Evolutionary conservation across 2,329 filamentous ascomycete genomes (phyloP), one percentile per base, ranked within the genome.

Genomic region (Paracorniculantispora psalliotae): DNA sequence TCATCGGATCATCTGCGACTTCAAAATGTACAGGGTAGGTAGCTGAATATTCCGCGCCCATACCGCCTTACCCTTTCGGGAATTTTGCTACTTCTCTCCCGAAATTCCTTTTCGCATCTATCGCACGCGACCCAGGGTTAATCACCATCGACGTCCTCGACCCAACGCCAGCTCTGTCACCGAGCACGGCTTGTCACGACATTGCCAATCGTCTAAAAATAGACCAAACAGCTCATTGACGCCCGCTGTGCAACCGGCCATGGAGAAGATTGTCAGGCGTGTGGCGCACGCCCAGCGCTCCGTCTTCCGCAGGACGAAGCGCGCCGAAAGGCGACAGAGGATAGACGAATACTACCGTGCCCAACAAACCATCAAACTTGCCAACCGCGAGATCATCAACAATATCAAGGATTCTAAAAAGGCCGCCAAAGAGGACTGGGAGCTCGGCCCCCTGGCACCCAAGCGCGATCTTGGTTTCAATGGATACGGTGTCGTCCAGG

Each of bases 381-480:
- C 71, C 57, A 65, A 69, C 30, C 57, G 63, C 4, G 72, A 77
- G 62, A 66, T 75, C 57, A 64, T 68, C 33, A 55, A 69, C 48
- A 72, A 74, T 62, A 61, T 78, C 15, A 69, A 70, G 53, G 70
- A 75, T 43, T 77, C 79, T 48, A 73, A 76, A 35, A 69, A 77
- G 63, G 79, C 81, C 52, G 82, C 89, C 56, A 82, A 81, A 61
- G 89, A 96, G 70, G 87, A 93, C 72, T 96, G 89, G 85, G 78
- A 88, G 63, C 74, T 91, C 64, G 93, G 92, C 0, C 83, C 89
- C 9, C 70, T 96, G 63, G 88, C 91, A 3, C 92, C 92, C 2
- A 88, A 87, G 69, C 82, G 87, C 66, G 88, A 94, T 73, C 76
- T 87, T 41, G 89, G 88, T 61, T 76, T 80, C 65, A 79, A 81